Base-by-base conservation (phyloP, 352 stramenopile species). In the Peronospora belbahrii region DNA sequence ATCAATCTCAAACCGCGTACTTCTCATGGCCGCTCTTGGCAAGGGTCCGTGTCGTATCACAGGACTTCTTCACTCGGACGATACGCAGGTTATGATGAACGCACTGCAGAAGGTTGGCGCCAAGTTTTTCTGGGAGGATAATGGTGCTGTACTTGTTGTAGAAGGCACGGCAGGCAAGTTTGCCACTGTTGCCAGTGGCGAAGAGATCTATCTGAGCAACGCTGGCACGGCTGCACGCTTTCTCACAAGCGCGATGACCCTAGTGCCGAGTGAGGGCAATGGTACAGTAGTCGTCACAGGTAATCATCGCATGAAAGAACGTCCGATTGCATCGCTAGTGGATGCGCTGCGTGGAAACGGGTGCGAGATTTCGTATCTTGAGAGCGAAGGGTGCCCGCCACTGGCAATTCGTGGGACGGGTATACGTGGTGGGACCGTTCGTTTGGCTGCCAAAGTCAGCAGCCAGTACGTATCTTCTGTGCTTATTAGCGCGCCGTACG, bases 21-120 rank as follows among this genome's bases (percentile, higher is more conserved):
- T 98, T 30, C 74, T 99, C 17, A 80, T 99, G 50, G 91, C 95
- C 0, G 94, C 94, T 13, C 72, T 99, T 9, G 93, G 82, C 22
- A 66, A 88, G 10, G 92, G 90, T 14, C 20, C 59, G 31, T 91
- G 80, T 49, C 76, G 80, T 24, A 84, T 91, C 41, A 74, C 68
- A 8, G 97, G 97, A 17, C 68, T 99, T 11, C 65, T 99, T 40
- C 94, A 98, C 59, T 97, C 82, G 28, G 95, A 98, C 52, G 96
- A 99, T 62, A 98, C 97, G 39, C 83, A 92, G 28, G 96, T 98
- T 52, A 98, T 99, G 95, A 89, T 98, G 51, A 91, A 95, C 25
- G 96, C 95, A 17, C 70, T 99, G 5, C 75, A 95, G 48, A 88
- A 88, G 27, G 62, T 98, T 37, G 77, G 94, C 17, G 93, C 80